Evolutionary conservation across 768 basidiomycete genomes (phyloP).

Genomic region (Clathrus columnatus): DNA sequence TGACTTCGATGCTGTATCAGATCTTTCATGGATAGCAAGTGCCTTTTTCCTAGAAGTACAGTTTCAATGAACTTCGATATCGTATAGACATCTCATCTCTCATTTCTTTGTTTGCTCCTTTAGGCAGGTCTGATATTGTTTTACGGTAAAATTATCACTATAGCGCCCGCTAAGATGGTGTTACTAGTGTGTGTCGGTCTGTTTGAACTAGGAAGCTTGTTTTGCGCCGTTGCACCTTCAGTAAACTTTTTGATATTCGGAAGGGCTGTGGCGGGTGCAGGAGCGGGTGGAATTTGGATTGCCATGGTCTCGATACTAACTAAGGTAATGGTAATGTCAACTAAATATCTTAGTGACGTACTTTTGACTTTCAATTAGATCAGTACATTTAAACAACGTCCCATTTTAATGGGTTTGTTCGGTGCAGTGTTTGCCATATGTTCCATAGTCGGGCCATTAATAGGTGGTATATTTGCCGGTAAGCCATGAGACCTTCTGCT

Average conservation of each 20-base stretch:
- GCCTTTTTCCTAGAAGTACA: constrained; percentile 12
- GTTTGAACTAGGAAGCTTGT: constrained; percentile 13
- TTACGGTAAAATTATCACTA: constrained; percentile 23
- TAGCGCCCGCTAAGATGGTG: constrained; percentile 25
- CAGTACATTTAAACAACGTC: constrained; percentile 4
- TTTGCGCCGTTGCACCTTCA: constrained; percentile 12
- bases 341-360: background rate
- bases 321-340: background rate
- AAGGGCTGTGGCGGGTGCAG: constrained; percentile 13
- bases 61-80: background rate
- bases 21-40: constrained; percentile 21
- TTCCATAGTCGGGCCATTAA: constrained; percentile 11
- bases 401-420: constrained; percentile 10
- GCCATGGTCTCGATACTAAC: constrained; percentile 10
- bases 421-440: constrained; percentile 11
- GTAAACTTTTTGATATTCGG: constrained; percentile 13
- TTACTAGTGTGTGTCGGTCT: constrained; percentile 13
- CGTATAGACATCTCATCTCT: constrained; percentile 5
- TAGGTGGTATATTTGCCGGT: constrained; percentile 13
- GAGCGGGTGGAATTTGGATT: constrained; percentile 13
- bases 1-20: constrained; percentile 21
- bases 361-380: background rate
- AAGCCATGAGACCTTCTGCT: background rate
- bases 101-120: constrained; percentile 1
- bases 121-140: constrained; percentile 20